Evolutionary conservation across 257 asterid genomes (phyloP).

Genomic region (Nicotiana undulata): DNA sequence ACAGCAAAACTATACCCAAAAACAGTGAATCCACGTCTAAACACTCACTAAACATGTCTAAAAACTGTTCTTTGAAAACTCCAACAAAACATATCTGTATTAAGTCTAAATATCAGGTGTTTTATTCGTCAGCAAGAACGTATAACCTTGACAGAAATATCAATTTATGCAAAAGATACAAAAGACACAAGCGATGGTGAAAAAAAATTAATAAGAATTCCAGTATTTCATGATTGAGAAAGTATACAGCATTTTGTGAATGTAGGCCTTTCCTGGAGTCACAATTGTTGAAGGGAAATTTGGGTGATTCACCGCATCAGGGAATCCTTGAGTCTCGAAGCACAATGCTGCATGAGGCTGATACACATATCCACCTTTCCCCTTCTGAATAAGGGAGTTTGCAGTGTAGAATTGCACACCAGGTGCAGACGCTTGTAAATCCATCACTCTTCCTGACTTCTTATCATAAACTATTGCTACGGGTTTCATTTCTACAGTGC

Average conservation of each 20-base stretch:
- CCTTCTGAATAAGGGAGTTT: neutral
- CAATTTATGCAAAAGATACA: neutral
- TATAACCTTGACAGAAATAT: neutral
- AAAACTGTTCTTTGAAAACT: neutral
- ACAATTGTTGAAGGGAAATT: constrained; percentile 11
- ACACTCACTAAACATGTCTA: neutral
- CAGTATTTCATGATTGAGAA: constrained; percentile 27
- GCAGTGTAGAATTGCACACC: constrained; percentile 17
- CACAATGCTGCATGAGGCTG: constrained; percentile 7
- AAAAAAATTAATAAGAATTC: neutral
- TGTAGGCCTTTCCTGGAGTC: constrained; percentile 22
- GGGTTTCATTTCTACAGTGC: neutral
- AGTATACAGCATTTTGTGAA: constrained; percentile 36
- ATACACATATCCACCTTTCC: constrained; percentile 15
- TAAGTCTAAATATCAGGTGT: neutral
- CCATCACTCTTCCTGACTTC: constrained; percentile 13
- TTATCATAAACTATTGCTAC: constrained; percentile 1
- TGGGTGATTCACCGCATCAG: constrained; percentile 20
- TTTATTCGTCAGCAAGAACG: neutral
- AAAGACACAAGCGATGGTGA: neutral
- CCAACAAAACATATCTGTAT: neutral
- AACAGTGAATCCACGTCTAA: neutral
- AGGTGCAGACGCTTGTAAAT: constrained; percentile 5
- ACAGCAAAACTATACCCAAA: neutral
- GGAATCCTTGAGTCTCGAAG: constrained; percentile 17